A percentile compares a stretch with the other conserved stretches of the same genome.
Conservation (phyloP, 2,329 filamentous ascomycete genomes). For the Didymella pomorum region DNA sequence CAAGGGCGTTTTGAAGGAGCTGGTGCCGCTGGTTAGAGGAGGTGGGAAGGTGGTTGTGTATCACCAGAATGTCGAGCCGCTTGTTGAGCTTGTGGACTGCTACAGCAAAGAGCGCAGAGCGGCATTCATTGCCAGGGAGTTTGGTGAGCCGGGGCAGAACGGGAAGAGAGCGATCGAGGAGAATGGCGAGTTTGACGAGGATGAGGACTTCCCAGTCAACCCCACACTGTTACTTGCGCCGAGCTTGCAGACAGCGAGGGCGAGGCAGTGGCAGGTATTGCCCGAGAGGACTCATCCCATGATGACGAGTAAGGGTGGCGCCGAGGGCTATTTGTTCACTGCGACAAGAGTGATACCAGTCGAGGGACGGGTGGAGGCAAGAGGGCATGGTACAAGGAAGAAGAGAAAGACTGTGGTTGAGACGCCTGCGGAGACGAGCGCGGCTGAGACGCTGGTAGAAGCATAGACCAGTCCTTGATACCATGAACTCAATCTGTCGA, state of each 20-base stretch:
- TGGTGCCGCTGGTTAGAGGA: constrained; percentile 81
- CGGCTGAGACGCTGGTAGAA: constrained; percentile 6
- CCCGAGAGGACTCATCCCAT: constrained; percentile 91
- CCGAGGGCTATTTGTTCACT: constrained; percentile 90
- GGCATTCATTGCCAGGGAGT: constrained; percentile 62
- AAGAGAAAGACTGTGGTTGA: constrained; percentile 64
- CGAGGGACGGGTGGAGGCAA: constrained; percentile 79
- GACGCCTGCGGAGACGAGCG: constrained; percentile 13
- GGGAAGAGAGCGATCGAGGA: constrained; percentile 24
- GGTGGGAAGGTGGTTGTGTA: constrained; percentile 89
- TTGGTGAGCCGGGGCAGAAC: constrained; percentile 31
- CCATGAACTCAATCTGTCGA: neutral
- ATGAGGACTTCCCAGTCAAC: constrained; percentile 82
- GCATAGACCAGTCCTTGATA: neutral
- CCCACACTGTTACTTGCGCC: constrained; percentile 83
- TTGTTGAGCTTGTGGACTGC: constrained; percentile 79
- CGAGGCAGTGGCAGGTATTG: constrained; percentile 86
- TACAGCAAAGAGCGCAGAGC: constrained; percentile 82
- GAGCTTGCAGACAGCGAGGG: constrained; percentile 79
- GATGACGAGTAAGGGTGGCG: constrained; percentile 88
- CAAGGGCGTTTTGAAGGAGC: constrained; percentile 74
- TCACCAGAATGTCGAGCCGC: constrained; percentile 78
- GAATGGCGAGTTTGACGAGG: constrained; percentile 35
- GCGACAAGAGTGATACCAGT: constrained; percentile 82
- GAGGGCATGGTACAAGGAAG: constrained; percentile 73